phyloP scores from a whole-genome alignment of 495 filamentous ascomycete species.

The Cudoniella acicularis region DNA sequence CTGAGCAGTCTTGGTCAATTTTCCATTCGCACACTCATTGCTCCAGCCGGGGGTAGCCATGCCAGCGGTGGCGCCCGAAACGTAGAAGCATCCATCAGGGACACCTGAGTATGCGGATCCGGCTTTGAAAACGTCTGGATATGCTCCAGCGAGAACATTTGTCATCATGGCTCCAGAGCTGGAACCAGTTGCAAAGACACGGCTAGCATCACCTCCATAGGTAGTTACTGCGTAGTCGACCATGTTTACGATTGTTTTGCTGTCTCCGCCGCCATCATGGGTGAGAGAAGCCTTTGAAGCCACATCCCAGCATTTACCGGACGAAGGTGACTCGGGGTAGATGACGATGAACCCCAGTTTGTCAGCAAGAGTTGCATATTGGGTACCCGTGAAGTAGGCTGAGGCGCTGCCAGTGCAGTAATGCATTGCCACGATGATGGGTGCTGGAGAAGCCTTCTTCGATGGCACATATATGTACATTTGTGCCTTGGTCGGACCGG shows the following conservation, averaged over 20 bases:
- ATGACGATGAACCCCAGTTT: conserved; percentile 55
- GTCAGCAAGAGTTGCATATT: conserved; percentile 48
- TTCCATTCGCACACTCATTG: conserved; percentile 39
- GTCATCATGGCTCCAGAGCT: conserved; percentile 54
- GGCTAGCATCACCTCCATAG: conserved; percentile 39
- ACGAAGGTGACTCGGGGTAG: conserved; percentile 46
- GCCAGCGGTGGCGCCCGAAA: conserved; percentile 34
- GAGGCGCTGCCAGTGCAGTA: conserved; percentile 51
- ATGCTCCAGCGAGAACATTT: conserved; percentile 35
- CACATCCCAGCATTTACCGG: conserved; percentile 60
- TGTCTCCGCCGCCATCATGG: conserved; percentile 55
- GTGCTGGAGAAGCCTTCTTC: conserved; percentile 44
- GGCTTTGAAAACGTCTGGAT: conserved; percentile 39
- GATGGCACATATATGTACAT: conserved; percentile 57
- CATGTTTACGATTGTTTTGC: conserved; percentile 60
- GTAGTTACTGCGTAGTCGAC: conserved; percentile 40
- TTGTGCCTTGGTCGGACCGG: conserved; percentile 39
- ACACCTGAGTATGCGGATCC: conserved; percentile 56
- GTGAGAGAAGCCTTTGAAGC: conserved; percentile 48
- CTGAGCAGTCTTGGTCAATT: conserved; percentile 38
- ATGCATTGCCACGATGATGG: conserved; percentile 55
- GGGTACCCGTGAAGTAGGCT: conserved; percentile 45
- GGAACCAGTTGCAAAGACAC: conserved; percentile 45
- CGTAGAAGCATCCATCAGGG: conserved; percentile 55
- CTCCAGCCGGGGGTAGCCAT: conserved; percentile 46